Evolutionary conservation across 2,329 filamentous ascomycete genomes (phyloP), one percentile per base, ranked within the genome.

Genomic region (Colletotrichum abscissum): DNA sequence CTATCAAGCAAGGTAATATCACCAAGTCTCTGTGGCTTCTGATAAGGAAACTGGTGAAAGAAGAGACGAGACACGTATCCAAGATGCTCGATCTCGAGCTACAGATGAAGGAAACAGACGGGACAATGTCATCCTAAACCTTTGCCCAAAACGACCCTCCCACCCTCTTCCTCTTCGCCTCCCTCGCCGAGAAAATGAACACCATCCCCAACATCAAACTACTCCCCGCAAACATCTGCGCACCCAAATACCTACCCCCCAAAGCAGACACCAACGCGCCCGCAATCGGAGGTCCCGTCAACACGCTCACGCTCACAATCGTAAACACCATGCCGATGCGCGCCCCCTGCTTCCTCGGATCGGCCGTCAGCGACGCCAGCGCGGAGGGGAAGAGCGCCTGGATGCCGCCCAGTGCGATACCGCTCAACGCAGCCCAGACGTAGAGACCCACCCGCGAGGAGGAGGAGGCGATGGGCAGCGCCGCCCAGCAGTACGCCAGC

Each of bases 341-440:
- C 1, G 87, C 87, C 0, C 89, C 89, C 6, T 86, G 82, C 79
- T 87, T 88, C 7, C 82, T 78, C 69, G 87, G 79, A 76, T 90
- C 88, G 4, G 83, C 82, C 1, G 87, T 89, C 69, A 91, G 80
- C 52, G 87, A 88, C 60, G 86, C 88, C 49, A 92, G 76, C 0
- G 88, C 88, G 0, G 91, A 90, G 0, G 92, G 92, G 75, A 94
- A 93, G 4, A 94, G 79, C 5, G 87, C 87, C 80, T 93, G 92
- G 58, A 93, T 88, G 0, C 86, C 90, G 0, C 90, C 91, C 0
- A 57, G 87, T 89, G 2, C 87, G 87, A 59, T 93, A 59, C 93
- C 93, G 77, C 92, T 93, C 69, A 92, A 84, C 0, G 86, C 82
- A 0, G 89, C 83, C 86, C 93, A 94, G 0, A 84, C 85, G 76